These are phyloP conservation scores for Amanita rimosa DNA, from an alignment of 768 basidiomycete species.

Conservation along the genomic window DNA sequence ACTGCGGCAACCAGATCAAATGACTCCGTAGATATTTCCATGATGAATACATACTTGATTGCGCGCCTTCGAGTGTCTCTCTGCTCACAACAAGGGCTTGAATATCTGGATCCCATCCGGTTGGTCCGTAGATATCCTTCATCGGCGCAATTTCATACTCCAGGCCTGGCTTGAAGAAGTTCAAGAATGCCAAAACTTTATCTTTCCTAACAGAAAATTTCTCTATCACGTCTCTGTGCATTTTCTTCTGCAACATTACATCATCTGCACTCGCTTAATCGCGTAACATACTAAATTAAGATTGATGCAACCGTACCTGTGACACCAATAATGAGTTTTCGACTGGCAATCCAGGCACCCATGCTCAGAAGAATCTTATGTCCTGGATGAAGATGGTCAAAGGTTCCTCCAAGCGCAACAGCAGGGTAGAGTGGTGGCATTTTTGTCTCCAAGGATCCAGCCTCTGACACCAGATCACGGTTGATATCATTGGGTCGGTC, in stretches of 20 bases:
- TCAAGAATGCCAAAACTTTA: constrained; percentile 57
- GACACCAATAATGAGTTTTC: constrained; percentile 84
- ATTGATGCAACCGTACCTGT: constrained; percentile 38
- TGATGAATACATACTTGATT: constrained; percentile 42
- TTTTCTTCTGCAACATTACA: constrained; percentile 57
- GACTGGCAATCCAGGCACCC: constrained; percentile 69
- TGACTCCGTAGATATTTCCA: not conserved
- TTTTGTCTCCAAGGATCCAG: constrained; percentile 5
- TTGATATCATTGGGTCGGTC: constrained; percentile 12
- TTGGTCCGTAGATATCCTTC: constrained; percentile 85
- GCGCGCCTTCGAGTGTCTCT: constrained; percentile 75
- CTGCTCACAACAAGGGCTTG: constrained; percentile 87
- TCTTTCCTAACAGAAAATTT: constrained; percentile 41
- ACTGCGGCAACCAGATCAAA: constrained; percentile 30
- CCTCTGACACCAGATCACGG: constrained; percentile 10
- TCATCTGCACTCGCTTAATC: constrained; percentile 39
- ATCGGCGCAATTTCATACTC: constrained; percentile 63
- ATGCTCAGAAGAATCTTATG: constrained; percentile 96
- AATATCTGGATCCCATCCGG: constrained; percentile 77
- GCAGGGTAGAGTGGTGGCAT: constrained; percentile 40
- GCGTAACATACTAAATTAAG: not conserved
- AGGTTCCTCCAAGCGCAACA: constrained; percentile 88
- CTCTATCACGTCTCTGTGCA: constrained; percentile 58
- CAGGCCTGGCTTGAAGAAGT: constrained; percentile 56
- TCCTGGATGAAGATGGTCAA: constrained; percentile 95